A percentile compares a stretch with the other conserved stretches of the same genome.
These are phyloP conservation scores for Ophiocytium majus DNA, from an alignment of 352 stramenopile species.

Conservation along the genomic window DNA sequence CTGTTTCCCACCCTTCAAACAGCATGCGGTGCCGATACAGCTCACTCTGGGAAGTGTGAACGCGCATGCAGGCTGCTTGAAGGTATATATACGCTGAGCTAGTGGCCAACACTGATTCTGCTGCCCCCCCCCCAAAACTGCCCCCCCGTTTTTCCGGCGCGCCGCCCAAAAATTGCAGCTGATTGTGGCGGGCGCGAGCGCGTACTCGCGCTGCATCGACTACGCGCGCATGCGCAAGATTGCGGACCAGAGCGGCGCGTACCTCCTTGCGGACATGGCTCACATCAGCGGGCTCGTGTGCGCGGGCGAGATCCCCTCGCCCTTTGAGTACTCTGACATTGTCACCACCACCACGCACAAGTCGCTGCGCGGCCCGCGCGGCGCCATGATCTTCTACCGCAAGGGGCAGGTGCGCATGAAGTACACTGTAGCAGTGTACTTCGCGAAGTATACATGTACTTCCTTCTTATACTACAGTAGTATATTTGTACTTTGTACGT, in stretches of 20 bases:
- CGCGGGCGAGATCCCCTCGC: slow-evolving; percentile 87
- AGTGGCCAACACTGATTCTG: not conserved
- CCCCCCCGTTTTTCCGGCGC: not conserved
- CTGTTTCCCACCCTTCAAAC: too few relatives aligned
- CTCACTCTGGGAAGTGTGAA: not conserved
- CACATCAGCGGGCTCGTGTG: slow-evolving; percentile 98
- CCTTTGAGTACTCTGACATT: slow-evolving; percentile 96
- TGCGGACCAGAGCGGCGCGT: slow-evolving; percentile 69
- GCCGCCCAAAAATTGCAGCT: slow-evolving; percentile 67
- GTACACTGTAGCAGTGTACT: too few relatives aligned
- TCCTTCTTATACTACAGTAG: too few relatives aligned
- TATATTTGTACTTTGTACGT: too few relatives aligned
- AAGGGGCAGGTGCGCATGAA: slow-evolving; percentile 73
- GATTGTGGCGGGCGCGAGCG: slow-evolving; percentile 95
- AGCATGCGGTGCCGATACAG: too few relatives aligned
- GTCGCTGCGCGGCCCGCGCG: slow-evolving; percentile 92
- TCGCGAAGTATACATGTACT: too few relatives aligned
- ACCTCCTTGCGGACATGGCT: slow-evolving; percentile 97
- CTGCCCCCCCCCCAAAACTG: not conserved
- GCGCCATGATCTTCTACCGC: slow-evolving; percentile 99
- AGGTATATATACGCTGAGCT: not conserved
- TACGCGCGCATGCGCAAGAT: slow-evolving; percentile 97
- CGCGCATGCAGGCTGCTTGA: not conserved
- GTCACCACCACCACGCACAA: slow-evolving; percentile 99
- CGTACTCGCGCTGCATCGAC: slow-evolving; percentile 97